Percentiles rank a stretch among this genome's conserved stretches.
Conservation (phyloP, 768 basidiomycete species). For the Galerina marginata region DNA sequence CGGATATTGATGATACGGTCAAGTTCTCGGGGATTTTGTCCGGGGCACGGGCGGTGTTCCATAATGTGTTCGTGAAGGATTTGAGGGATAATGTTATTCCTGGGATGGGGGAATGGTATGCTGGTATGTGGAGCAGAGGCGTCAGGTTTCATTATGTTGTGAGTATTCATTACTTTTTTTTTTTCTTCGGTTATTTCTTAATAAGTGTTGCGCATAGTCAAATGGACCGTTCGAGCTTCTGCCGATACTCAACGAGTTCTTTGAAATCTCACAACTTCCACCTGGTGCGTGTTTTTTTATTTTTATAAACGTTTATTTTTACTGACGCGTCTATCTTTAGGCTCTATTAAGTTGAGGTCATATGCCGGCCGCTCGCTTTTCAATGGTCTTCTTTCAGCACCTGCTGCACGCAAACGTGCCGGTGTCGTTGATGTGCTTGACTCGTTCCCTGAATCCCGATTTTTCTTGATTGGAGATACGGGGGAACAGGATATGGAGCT, state of each 20-base stretch:
- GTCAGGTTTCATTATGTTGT: slow-evolving; percentile 91
- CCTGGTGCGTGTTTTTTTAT: slow-evolving; percentile 43
- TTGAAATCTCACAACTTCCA: slow-evolving; percentile 72
- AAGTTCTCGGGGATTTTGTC: slow-evolving; percentile 78
- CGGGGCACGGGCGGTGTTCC: slow-evolving; percentile 83
- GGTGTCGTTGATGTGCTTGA: slow-evolving; percentile 82
- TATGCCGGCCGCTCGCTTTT: slow-evolving; percentile 87
- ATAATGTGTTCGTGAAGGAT: slow-evolving; percentile 91
- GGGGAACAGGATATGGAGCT: slow-evolving; percentile 97
- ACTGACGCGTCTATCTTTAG: slow-evolving; percentile 33
- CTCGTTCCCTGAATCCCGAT: slow-evolving; percentile 72
- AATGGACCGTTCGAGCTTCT: slow-evolving; percentile 89
- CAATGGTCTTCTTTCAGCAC: slow-evolving; percentile 80
- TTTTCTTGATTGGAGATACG: slow-evolving; percentile 89
- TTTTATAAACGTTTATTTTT: neutral
- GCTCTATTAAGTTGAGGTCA: slow-evolving; percentile 82
- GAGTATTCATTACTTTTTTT: slow-evolving; percentile 34
- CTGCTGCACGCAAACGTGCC: slow-evolving; percentile 81
- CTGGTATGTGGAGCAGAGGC: slow-evolving; percentile 67
- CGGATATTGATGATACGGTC: slow-evolving; percentile 94
- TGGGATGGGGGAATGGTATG: slow-evolving; percentile 85
- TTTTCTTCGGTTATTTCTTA: neutral
- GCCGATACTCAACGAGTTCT: slow-evolving; percentile 78
- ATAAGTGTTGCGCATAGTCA: slow-evolving; percentile 53
- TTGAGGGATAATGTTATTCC: slow-evolving; percentile 78